Conservation (phyloP, 192 early-diverging fungal species). For the Mortierella antarctica region DNA sequence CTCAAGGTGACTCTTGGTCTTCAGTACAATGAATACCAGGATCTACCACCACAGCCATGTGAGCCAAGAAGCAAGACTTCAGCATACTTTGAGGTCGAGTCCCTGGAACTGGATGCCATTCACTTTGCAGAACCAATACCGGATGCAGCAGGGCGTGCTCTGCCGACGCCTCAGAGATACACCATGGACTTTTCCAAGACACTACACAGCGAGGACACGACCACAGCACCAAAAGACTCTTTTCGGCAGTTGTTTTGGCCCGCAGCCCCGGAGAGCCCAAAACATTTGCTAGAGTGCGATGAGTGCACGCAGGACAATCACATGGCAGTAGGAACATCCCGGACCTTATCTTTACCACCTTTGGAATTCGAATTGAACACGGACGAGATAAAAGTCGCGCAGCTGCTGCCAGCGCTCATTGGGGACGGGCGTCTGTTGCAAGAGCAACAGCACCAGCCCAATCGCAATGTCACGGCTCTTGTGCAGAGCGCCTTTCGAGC, state of each 20-base stretch:
- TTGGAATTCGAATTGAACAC: constrained; percentile 13
- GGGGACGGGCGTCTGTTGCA: constrained; percentile 2
- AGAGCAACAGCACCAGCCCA: background rate
- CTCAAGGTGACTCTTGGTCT: constrained; percentile 13
- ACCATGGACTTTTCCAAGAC: background rate
- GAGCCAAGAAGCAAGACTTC: background rate
- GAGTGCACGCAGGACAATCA: background rate
- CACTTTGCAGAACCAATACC: constrained; percentile 23
- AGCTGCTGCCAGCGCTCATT: constrained; percentile 23
- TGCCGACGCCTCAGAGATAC: background rate
- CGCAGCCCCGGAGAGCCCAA: no score
- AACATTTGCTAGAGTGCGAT: no score
- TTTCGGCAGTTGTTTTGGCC: no score
- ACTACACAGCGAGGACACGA: background rate
- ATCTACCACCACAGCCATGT: background rate
- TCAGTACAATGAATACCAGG: background rate
- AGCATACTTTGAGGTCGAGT: constrained; percentile 24
- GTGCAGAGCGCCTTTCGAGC: constrained; percentile 10
- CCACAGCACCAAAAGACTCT: background rate
- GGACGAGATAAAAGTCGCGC: constrained; percentile 1
- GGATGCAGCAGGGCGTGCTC: background rate
- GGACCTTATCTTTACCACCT: background rate
- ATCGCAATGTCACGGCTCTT: background rate
- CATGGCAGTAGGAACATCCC: background rate
- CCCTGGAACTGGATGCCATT: constrained; percentile 19